Evolutionary conservation across 2,329 filamentous ascomycete species (phyloP).

Genomic region (Arthrinium phaeospermum): DNA sequence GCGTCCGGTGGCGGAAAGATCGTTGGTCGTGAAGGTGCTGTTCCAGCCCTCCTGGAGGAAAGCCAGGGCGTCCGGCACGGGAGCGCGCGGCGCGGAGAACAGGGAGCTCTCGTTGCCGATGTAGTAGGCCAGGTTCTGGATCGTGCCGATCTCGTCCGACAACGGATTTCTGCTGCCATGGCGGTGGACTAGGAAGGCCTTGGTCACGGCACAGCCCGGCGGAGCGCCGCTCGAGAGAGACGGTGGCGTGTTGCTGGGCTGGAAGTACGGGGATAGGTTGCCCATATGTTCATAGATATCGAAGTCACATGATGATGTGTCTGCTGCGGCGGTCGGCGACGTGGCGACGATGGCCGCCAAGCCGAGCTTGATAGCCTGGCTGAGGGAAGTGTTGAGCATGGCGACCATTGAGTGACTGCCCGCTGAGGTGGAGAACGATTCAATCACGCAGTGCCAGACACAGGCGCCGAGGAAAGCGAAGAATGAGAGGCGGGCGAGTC

Average conservation of each 20-base stretch:
- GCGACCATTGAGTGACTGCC: neutral
- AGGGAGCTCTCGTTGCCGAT: conserved; percentile 29
- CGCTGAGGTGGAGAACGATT: neutral
- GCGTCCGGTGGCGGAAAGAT: conserved; percentile 29
- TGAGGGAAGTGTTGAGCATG: neutral
- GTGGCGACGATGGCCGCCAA: neutral
- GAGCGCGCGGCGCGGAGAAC: conserved; percentile 26
- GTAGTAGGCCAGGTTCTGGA: conserved; percentile 29
- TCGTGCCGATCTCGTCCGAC: conserved; percentile 27
- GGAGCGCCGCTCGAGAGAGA: conserved; percentile 28
- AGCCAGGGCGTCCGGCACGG: conserved; percentile 26
- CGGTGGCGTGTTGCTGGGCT: conserved; percentile 29
- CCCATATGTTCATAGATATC: conserved; percentile 30
- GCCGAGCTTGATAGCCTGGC: neutral
- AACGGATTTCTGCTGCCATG: conserved; percentile 32
- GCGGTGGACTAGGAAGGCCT: conserved; percentile 31
- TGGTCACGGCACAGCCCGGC: conserved; percentile 29
- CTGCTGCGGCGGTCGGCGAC: neutral
- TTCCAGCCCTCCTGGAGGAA: conserved; percentile 30
- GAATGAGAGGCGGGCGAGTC: neutral
- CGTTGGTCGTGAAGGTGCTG: conserved; percentile 28
- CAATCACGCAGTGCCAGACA: neutral
- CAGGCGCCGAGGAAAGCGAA: neutral
- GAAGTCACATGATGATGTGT: conserved; percentile 22
- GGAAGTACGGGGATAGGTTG: conserved; percentile 31